These are phyloP conservation scores for Chalciporus pseudorubinellus DNA, from an alignment of 768 basidiomycete species.

Conservation along the genomic window DNA sequence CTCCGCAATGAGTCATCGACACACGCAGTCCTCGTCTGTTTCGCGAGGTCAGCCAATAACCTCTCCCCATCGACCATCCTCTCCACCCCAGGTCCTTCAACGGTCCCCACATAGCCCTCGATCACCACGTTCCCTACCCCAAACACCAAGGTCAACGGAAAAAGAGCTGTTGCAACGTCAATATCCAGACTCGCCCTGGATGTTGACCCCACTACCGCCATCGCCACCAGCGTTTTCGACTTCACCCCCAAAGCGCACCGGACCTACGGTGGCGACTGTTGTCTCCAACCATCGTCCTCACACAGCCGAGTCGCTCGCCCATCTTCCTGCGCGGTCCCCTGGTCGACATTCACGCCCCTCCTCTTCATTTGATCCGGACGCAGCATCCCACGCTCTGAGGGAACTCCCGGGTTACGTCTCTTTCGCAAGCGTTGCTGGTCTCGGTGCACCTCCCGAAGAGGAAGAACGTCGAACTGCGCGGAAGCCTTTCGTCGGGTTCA, in stretches of 20 bases:
- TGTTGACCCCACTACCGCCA: slow-evolving; percentile 28
- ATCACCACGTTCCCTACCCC: slow-evolving; percentile 16
- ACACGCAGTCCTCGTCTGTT: slow-evolving; percentile 15
- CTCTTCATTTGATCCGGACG: slow-evolving; percentile 60
- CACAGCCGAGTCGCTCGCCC: slow-evolving; percentile 10
- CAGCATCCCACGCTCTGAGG: slow-evolving; percentile 55
- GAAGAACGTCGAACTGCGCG: slow-evolving; percentile 34
- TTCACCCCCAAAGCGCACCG: slow-evolving; percentile 27
- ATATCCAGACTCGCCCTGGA: slow-evolving; percentile 27
- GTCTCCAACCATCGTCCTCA: slow-evolving; percentile 15
- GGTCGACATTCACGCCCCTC: slow-evolving; percentile 13
- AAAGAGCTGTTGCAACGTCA: slow-evolving; percentile 10
- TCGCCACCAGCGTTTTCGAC: slow-evolving; percentile 29
- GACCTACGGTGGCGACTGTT: slow-evolving; percentile 23
- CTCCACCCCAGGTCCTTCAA: slow-evolving; percentile 6
- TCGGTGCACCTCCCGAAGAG: slow-evolving; percentile 56
- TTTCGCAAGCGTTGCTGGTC: slow-evolving; percentile 65
- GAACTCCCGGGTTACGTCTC: slow-evolving; percentile 62
- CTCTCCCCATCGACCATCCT: slow-evolving; percentile 4
- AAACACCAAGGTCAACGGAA: slow-evolving; percentile 19
- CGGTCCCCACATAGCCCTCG: slow-evolving; percentile 7
- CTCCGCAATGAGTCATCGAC: slow-evolving; percentile 6
- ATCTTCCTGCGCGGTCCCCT: slow-evolving; percentile 10
- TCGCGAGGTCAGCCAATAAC: neutral
- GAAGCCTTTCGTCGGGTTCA: slow-evolving; percentile 15